These are phyloP conservation scores for Aureobasidium leucospermi DNA, from an alignment of 2,329 filamentous ascomycete species.

Conservation along the genomic window DNA sequence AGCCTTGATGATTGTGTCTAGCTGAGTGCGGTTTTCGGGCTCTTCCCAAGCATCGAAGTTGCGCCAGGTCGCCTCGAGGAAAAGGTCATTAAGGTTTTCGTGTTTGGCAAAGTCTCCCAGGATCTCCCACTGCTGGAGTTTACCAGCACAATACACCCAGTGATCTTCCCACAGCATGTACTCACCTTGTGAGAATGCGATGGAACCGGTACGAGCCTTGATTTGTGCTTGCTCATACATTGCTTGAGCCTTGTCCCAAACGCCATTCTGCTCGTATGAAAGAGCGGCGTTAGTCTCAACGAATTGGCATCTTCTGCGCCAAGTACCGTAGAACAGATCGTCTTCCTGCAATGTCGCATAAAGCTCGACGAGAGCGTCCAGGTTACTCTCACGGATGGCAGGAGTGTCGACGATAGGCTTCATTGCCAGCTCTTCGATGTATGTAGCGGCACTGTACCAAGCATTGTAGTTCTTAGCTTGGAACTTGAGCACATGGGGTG, in stretches of 20 bases:
- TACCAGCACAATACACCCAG: conserved; percentile 95
- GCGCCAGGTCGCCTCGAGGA: conserved; percentile 92
- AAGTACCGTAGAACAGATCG: conserved; percentile 94
- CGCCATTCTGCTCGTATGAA: conserved; percentile 96
- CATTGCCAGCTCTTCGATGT: conserved; percentile 83
- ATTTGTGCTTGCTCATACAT: conserved; percentile 96
- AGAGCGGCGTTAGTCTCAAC: conserved; percentile 95
- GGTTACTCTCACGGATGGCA: conserved; percentile 81
- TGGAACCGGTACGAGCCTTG: conserved; percentile 90
- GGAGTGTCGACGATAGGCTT: conserved; percentile 77
- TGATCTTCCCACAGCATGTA: conserved; percentile 99
- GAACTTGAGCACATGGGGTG: conserved; percentile 93
- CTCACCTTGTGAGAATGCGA: conserved; percentile 91
- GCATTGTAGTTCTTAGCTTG: conserved; percentile 88
- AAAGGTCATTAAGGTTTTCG: conserved; percentile 94
- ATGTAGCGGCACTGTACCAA: conserved; percentile 91
- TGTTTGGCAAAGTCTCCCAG: conserved; percentile 96
- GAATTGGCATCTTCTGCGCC: conserved; percentile 90
- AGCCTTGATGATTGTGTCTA: conserved; percentile 91
- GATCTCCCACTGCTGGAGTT: conserved; percentile 98
- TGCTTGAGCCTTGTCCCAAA: conserved; percentile 98
- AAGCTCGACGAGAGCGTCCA: conserved; percentile 90
- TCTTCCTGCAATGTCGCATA: conserved; percentile 90
- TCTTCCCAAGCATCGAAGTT: conserved; percentile 93
- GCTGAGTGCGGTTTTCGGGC: conserved; percentile 74